Percentiles rank a stretch among this genome's conserved stretches.
phyloP scores from a whole-genome alignment of 1,284 basidiomycete genomes.

The Microbotryomycetes sp. region DNA sequence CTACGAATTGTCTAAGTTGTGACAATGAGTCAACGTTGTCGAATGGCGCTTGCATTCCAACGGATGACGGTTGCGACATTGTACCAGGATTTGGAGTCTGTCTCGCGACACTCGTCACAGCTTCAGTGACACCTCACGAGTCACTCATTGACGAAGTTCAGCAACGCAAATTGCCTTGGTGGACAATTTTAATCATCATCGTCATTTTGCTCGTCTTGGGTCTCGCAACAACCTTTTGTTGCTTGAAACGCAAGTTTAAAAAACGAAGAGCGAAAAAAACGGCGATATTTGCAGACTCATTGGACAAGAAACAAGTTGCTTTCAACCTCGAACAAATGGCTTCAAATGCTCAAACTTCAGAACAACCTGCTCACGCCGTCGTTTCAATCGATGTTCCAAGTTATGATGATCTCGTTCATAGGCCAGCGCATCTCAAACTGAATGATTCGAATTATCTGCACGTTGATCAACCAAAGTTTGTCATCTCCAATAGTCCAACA shows the following conservation, averaged over 20 bases:
- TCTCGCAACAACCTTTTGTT: not conserved
- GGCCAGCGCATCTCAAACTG: too few species aligned
- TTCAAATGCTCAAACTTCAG: too few species aligned
- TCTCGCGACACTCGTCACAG: constrained; percentile 59
- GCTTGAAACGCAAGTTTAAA: not conserved
- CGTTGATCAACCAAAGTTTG: not conserved
- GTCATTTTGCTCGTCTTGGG: not conserved
- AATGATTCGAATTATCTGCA: too few species aligned
- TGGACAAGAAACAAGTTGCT: not conserved
- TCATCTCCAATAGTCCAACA: not conserved
- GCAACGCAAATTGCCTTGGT: constrained; percentile 20
- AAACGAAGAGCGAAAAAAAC: not conserved
- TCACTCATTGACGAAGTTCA: not conserved
- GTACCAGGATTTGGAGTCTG: constrained; percentile 66
- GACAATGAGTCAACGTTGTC: constrained; percentile 53
- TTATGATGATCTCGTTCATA: too few species aligned
- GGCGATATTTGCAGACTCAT: not conserved
- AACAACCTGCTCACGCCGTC: too few species aligned
- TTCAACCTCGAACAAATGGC: not conserved
- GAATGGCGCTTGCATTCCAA: constrained; percentile 56
- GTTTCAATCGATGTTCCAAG: too few species aligned
- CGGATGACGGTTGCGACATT: constrained; percentile 52
- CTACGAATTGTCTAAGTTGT: constrained; percentile 64
- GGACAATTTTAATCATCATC: constrained; percentile 18
- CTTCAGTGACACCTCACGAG: constrained; percentile 46